These are phyloP conservation scores for Zoysia matrella DNA, from an alignment of 202 grass and related monocot genomes.

Conservation along the genomic window DNA sequence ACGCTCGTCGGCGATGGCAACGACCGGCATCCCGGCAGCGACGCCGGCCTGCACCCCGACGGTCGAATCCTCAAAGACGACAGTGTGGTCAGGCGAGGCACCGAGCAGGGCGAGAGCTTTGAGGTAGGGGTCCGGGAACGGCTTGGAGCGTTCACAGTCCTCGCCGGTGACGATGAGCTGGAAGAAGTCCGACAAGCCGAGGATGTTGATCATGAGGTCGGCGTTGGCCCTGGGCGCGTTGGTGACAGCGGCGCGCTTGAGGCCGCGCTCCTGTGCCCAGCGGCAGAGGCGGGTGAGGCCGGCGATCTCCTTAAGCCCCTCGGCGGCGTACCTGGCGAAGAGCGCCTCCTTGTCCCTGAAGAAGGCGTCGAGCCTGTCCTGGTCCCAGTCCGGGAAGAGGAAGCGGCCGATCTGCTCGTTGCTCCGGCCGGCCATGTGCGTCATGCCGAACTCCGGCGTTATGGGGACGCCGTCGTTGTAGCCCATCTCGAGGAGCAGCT, in stretches of 20 bases:
- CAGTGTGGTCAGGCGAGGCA: constrained; percentile 42
- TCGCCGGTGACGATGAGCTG: constrained; percentile 60
- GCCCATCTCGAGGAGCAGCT: constrained; percentile 57
- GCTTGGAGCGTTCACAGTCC: constrained; percentile 65
- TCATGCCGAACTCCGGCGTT: constrained; percentile 73
- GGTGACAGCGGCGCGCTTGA: constrained; percentile 76
- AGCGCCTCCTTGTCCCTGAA: constrained; percentile 75
- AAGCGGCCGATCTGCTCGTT: constrained; percentile 64
- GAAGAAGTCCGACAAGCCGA: constrained; percentile 83
- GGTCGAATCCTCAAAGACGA: constrained; percentile 79
- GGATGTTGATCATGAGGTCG: constrained; percentile 73
- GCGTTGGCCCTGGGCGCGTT: constrained; percentile 83
- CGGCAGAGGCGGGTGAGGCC: constrained; percentile 58
- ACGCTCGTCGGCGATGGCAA: constrained; percentile 48
- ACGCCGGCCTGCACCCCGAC: constrained; percentile 53
- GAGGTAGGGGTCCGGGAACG: constrained; percentile 75
- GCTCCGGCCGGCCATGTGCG: constrained; percentile 72
- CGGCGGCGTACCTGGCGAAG: constrained; percentile 63
- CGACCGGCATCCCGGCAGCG: constrained; percentile 62
- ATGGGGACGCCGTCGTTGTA: constrained; percentile 78
- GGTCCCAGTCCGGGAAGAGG: constrained; percentile 81
- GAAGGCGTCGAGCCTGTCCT: constrained; percentile 53
- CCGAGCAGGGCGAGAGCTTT: constrained; percentile 58
- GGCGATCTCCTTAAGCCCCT: constrained; percentile 68
- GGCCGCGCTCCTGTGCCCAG: constrained; percentile 57